phyloP scores from a whole-genome alignment of 805 yeast genomes.

The Candida silvicultrix region DNA sequence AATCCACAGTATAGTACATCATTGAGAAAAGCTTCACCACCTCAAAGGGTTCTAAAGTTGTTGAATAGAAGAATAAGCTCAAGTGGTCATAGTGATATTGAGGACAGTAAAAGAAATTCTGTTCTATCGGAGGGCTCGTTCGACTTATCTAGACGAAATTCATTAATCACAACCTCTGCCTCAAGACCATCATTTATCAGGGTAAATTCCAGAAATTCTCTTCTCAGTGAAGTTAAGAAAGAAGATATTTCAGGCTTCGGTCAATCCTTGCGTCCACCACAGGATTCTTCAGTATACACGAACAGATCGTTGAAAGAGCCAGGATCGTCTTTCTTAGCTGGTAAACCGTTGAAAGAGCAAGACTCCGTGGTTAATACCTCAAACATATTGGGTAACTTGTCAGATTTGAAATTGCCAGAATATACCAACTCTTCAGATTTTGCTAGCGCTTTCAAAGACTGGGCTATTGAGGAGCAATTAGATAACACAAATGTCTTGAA shows the following conservation, averaged over 20 bases:
- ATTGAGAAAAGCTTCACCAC: slow-evolving; percentile 14
- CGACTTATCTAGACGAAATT: slow-evolving; percentile 5
- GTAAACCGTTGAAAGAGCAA: neutral
- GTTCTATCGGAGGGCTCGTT: slow-evolving; percentile 5
- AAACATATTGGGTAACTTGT: slow-evolving; percentile 1
- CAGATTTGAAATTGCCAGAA: slow-evolving; percentile 31
- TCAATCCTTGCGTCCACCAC: neutral
- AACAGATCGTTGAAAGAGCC: neutral
- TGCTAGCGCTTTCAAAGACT: slow-evolving; percentile 34
- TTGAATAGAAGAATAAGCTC: slow-evolving; percentile 13
- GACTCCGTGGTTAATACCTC: neutral
- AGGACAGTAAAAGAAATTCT: slow-evolving; percentile 2
- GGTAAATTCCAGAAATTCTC: slow-evolving; percentile 15
- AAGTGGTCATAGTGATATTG: slow-evolving; percentile 9
- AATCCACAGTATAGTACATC: slow-evolving; percentile 17
- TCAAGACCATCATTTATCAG: slow-evolving; percentile 18
- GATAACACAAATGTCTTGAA: neutral
- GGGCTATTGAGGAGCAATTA: slow-evolving; percentile 14
- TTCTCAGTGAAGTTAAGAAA: neutral
- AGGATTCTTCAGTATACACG: neutral
- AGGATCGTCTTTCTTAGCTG: neutral
- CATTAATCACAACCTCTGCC: slow-evolving; percentile 18
- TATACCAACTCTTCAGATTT: slow-evolving; percentile 41
- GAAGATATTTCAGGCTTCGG: neutral
- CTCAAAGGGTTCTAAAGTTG: slow-evolving; percentile 15